Percentiles rank a stretch among this genome's conserved stretches.
Conservation (phyloP, 2,329 filamentous ascomycete species). For the Dissoconium aciculare region DNA sequence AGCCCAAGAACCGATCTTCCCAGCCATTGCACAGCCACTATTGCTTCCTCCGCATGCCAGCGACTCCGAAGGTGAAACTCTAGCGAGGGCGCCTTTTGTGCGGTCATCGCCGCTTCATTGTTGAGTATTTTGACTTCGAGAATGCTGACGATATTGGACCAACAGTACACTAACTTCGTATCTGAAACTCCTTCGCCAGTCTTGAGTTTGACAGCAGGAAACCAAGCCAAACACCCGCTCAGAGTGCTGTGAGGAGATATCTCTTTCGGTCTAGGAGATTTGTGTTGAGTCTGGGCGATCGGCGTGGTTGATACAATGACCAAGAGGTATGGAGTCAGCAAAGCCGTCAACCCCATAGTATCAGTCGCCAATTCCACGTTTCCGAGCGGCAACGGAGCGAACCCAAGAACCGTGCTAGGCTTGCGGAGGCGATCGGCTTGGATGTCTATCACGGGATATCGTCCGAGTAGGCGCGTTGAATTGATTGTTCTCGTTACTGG, state of each 20-base stretch:
- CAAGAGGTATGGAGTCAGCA: conserved; percentile 86
- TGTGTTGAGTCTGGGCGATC: conserved; percentile 90
- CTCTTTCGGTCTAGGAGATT: conserved; percentile 80
- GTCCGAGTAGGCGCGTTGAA: conserved; percentile 76
- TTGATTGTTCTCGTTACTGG: conserved; percentile 73
- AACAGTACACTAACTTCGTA: conserved; percentile 89
- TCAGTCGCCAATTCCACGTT: conserved; percentile 85
- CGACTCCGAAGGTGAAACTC: conserved; percentile 69
- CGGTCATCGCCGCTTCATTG: conserved; percentile 42
- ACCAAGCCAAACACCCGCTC: conserved; percentile 92
- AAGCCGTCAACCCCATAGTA: conserved; percentile 75
- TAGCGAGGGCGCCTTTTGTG: conserved; percentile 62
- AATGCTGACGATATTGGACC: conserved; percentile 94
- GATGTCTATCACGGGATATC: conserved; percentile 63
- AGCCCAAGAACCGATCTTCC: conserved; percentile 84
- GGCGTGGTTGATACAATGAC: conserved; percentile 97
- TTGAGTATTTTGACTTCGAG: conserved; percentile 69
- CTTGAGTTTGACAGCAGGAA: conserved; percentile 87
- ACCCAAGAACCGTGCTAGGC: conserved; percentile 86
- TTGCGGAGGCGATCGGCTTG: conserved; percentile 55
- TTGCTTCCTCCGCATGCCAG: conserved; percentile 88
- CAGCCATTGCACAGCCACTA: conserved; percentile 93
- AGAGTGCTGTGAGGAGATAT: conserved; percentile 78
- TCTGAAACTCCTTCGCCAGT: conserved; percentile 47
- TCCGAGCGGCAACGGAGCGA: conserved; percentile 79